Evolutionary conservation across 345 rosid genomes (phyloP).

Genomic region (Citrus inodora): DNA sequence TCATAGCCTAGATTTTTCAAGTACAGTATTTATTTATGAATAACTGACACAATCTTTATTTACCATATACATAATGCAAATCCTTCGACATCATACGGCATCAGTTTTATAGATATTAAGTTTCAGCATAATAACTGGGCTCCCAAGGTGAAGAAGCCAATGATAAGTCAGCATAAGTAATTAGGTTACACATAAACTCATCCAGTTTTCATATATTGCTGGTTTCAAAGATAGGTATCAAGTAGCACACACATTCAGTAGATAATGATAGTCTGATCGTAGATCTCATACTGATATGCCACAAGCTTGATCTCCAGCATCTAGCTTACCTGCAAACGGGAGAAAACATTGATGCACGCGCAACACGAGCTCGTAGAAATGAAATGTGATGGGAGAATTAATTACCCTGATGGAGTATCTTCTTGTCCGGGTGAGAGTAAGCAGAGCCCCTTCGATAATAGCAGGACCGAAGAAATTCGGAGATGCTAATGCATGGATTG

Average conservation of each 20-base stretch:
- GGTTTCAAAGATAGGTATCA: neutral
- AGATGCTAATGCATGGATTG: conserved; percentile 78
- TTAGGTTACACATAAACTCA: neutral
- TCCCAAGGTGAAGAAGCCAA: neutral
- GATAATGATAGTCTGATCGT: neutral
- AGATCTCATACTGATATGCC: neutral
- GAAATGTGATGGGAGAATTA: neutral
- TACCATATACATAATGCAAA: neutral
- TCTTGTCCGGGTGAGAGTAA: no score
- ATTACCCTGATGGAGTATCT: no score
- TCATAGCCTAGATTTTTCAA: neutral
- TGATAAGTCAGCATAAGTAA: neutral
- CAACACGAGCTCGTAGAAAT: no score
- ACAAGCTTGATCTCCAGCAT: neutral
- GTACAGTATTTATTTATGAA: neutral
- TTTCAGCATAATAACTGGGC: neutral
- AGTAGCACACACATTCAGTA: neutral
- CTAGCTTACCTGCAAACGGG: conserved; percentile 14
- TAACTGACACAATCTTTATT: neutral
- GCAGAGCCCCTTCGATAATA: conserved; percentile 44
- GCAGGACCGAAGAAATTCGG: conserved; percentile 76
- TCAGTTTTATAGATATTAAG: neutral
- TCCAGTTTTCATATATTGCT: neutral
- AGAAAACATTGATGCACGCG: neutral
- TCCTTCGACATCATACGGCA: neutral